Evolutionary conservation across 495 filamentous ascomycete species (phyloP).

Genomic region (Filosporella fistucella): DNA sequence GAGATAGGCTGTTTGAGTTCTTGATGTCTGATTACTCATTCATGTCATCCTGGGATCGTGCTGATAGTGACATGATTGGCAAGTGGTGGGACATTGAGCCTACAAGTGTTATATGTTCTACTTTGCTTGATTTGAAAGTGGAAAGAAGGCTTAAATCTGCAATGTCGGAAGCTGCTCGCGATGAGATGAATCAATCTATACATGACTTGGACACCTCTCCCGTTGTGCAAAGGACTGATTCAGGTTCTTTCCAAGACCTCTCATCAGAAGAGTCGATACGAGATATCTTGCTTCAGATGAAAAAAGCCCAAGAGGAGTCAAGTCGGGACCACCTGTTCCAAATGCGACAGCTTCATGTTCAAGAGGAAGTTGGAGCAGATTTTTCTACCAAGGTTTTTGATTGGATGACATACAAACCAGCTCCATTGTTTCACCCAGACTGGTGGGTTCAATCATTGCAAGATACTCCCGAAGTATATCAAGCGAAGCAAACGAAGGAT

Average conservation of each 20-base stretch:
- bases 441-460: conserved; percentile 1
- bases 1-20: conserved; percentile 10
- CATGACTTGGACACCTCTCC: too few relatives aligned
- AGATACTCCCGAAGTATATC: neutral
- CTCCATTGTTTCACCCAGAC: neutral
- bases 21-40: conserved; percentile 11
- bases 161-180: neutral
- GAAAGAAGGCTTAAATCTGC: conserved; percentile 7
- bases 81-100: conserved; percentile 17
- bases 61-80: conserved; percentile 1
- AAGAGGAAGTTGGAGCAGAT: neutral
- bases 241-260: too few relatives aligned
- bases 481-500: neutral
- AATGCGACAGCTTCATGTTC: too few relatives aligned
- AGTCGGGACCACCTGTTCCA: too few relatives aligned
- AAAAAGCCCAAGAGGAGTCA: too few relatives aligned
- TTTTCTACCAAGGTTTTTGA: neutral
- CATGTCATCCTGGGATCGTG: conserved; percentile 16
- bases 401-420: conserved; percentile 3
- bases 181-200: too few relatives aligned
- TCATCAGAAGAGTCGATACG: too few relatives aligned
- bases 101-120: conserved; percentile 3
- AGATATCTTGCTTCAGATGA: too few relatives aligned
- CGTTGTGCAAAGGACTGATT: too few relatives aligned
- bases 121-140: conserved; percentile 6